A percentile compares a stretch with the other conserved stretches of the same genome.
Conservation (phyloP, 306 rosid species). For the Quercus gilva region DNA sequence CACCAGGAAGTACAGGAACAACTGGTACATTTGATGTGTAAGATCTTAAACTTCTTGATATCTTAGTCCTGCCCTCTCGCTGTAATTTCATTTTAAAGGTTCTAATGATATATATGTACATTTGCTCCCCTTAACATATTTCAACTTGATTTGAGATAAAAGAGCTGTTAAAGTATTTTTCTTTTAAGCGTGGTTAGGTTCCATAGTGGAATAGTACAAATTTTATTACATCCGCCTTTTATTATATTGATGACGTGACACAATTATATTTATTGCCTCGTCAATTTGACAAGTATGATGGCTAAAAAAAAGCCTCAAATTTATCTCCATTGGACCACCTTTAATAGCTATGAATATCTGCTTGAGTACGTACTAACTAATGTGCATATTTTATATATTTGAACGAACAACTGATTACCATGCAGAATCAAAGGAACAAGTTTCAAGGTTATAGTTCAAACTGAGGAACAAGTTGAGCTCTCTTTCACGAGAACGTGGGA, state of each 20-base stretch:
- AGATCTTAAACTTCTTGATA: neutral
- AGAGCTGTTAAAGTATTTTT: no score
- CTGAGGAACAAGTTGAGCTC: conserved; percentile 79
- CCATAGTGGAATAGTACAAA: no score
- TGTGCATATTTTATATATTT: no score
- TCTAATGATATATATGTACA: neutral
- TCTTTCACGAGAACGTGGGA: conserved; percentile 85
- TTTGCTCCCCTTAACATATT: neutral
- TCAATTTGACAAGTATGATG: no score
- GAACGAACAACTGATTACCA: neutral
- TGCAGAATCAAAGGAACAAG: conserved; percentile 65
- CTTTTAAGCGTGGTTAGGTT: no score
- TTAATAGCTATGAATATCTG: no score
- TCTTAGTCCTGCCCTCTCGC: neutral
- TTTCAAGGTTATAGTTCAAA: conserved; percentile 60
- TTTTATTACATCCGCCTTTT: no score
- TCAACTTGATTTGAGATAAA: neutral
- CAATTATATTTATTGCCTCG: no score
- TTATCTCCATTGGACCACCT: no score
- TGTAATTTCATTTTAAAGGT: neutral
- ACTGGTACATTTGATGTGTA: conserved; percentile 77
- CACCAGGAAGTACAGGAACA: conserved; percentile 41
- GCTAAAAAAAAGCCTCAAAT: no score
- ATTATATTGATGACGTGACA: no score
- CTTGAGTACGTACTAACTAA: no score